Evolutionary conservation across 345 rosid species (phyloP), one percentile per base, ranked within the genome.

Genomic region (Eucalyptus marginata): DNA sequence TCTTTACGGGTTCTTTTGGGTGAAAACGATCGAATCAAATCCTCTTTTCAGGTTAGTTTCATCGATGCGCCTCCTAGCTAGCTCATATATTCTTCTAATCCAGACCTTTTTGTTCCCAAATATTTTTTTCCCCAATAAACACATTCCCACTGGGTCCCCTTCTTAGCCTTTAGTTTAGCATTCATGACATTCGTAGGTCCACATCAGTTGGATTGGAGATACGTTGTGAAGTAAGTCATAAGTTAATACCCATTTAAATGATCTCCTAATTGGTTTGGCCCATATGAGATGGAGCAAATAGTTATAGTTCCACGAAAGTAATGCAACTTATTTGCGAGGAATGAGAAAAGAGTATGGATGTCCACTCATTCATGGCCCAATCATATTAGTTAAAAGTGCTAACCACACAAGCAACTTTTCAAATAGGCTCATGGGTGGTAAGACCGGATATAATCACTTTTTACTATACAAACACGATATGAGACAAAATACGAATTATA

Each of bases 401-500:
- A n/a, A 64, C 71, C 71, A 64, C 36, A 64, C 0, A n/a, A n/a
- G 71, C 71, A 64, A n/a, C 71, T 0, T 62, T 64, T 64, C 17
- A 64, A 64, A 29, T 64, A 64, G 71, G 36, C 71, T 64, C 3
- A n/a, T 64, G 8, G 71, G 71, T n/a, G 33, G 9, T 16, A n/a
- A 29, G 71, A 64, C 9, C 0, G 0, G 0, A 64, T 20, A n/a
- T n/a, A n/a, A n/a, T n/a, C 20, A n/a, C 71, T n/a, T 64, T 64
- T 64, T 29, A 7, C 36, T 7, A n/a, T 7, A 2, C 0, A 15
- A 4, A 14, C 9, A 13, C 4, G 3, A 64, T 64, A 64, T 10
- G 0, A n/a, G 10, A n/a, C n/a, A n/a, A 64, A 64, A 64, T 0
- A n/a, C 3, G 5, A 64, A 64, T 64, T 0, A 64, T 5, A 7